Evolutionary conservation across 148 eudicot genomes (phyloP), one percentile per base, ranked within the genome.

Genomic region (Cornus suecica): DNA sequence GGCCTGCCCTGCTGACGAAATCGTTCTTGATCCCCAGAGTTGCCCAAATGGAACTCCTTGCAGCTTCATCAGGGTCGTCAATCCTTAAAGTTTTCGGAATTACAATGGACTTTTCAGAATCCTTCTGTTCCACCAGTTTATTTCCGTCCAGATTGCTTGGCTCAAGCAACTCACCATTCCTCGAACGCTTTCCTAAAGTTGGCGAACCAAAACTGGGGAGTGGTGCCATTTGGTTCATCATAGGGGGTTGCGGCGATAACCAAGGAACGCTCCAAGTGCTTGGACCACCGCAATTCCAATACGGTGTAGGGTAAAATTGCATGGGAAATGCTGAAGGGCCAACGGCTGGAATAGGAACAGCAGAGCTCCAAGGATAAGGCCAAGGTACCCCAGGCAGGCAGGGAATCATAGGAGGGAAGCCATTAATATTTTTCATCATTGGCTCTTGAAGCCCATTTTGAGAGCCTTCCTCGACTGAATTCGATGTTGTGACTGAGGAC

Each of bases 1-100:
- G 85, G 37, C 90, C 87, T 56, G 85, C 89, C 73, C 80, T 88
- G 34, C 80, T 82, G 22, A 52, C 25, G 24, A 82, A 72, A 26
- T 91, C 97, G 28, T 91, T 86, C 73, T 89, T 89, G n/a, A 94
- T 94, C 75, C 99, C 99, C 4, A 94, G 92, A 1, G 97, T 90
- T 31, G 83, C 81, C 97, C 97, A 94, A 84, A 94, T 92, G 20
- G 99, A 91, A 83, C 99, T 92, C 84, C 79, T 94, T 31, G 97
- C 96, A 26, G 99, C 94, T 72, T 91, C 99, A 71, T 94, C 97
- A 8, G 92, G 99, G 70, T 94, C 97, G 74, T 92, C 94, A 9
- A 94, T 90, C 78, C 99, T 86, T 80, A 94, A 81, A 8, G 90
- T 94, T 76, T 92, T 94, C 0, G 97, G 98, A 45, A 90, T 88